Conservation (phyloP, 441 rosid genomes). For the Lepidium campestre region DNA sequence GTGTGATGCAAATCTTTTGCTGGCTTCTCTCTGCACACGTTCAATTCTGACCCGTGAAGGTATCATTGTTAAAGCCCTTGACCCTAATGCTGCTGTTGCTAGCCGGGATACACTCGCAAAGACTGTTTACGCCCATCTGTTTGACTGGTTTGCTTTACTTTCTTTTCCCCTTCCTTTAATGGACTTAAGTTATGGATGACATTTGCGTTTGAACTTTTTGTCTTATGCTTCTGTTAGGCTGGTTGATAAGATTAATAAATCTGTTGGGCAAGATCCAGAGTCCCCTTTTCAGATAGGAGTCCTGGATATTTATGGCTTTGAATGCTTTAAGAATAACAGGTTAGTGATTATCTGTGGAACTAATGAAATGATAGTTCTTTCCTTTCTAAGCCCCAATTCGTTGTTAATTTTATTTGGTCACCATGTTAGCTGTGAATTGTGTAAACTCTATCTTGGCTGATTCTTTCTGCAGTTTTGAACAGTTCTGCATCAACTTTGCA, state of each 20-base stretch:
- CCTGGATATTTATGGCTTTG: conserved; percentile 95
- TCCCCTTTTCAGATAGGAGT: conserved; percentile 80
- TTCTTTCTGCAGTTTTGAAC: conserved; percentile 72
- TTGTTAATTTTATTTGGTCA: conserved; percentile 3
- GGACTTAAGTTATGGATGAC: conserved; percentile 1
- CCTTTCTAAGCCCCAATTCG: not conserved
- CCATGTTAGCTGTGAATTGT: conserved; percentile 6
- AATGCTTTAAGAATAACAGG: conserved; percentile 89
- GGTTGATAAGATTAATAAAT: conserved; percentile 81
- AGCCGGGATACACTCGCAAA: conserved; percentile 96
- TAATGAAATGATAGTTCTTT: not conserved
- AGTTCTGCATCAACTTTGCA: conserved; percentile 96
- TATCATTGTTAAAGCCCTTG: conserved; percentile 79
- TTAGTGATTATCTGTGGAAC: conserved; percentile 20
- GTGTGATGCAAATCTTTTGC: conserved; percentile 77
- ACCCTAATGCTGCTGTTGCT: conserved; percentile 84
- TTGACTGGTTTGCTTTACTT: conserved; percentile 71
- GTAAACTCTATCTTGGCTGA: conserved; percentile 4
- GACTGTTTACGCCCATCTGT: conserved; percentile 85
- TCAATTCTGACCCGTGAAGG: conserved; percentile 97
- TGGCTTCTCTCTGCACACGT: conserved; percentile 78
- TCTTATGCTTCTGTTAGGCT: conserved; percentile 48
- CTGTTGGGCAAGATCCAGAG: conserved; percentile 83
- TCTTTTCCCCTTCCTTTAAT: not conserved
- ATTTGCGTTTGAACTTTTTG: conserved; percentile 12